Evolutionary conservation across 768 basidiomycete genomes (phyloP).

Genomic region (Lactarius sp.): DNA sequence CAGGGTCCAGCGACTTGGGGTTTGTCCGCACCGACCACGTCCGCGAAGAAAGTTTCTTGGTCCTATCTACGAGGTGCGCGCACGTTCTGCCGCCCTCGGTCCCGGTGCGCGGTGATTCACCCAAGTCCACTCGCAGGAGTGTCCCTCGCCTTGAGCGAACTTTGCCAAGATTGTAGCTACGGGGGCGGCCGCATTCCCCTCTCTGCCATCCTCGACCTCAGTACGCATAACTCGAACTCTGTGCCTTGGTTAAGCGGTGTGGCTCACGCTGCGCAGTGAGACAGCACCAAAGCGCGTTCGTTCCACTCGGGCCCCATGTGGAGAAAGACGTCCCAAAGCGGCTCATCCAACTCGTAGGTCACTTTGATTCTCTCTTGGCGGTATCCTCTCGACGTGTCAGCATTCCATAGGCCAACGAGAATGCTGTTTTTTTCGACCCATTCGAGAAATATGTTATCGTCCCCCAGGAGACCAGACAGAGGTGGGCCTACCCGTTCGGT

Average conservation of each 20-base stretch:
- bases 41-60: constrained; percentile 8
- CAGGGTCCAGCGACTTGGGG: background rate
- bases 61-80: constrained; percentile 13
- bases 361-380: background rate
- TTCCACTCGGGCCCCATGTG: constrained; percentile 9
- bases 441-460: constrained; percentile 17
- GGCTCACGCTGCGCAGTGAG: constrained; percentile 4
- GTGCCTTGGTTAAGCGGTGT: no score
- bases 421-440: constrained; percentile 5
- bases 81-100: background rate
- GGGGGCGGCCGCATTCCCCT: constrained; percentile 10
- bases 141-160: constrained; percentile 16
- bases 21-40: background rate
- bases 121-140: background rate
- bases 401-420: constrained; percentile 8
- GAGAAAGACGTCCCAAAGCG: constrained; percentile 18
- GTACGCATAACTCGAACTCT: background rate
- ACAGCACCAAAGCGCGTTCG: constrained; percentile 16
- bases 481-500: background rate
- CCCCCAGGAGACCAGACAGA: constrained; percentile 7
- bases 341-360: constrained; percentile 9
- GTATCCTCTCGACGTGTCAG: background rate
- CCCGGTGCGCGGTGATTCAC: background rate
- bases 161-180: constrained; percentile 8
- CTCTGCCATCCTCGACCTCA: constrained; percentile 11